Evolutionary conservation across 192 early-diverging fungal genomes (phyloP), one percentile per base, ranked within the genome.

Genomic region (Phlyctochytrium arcticum): DNA sequence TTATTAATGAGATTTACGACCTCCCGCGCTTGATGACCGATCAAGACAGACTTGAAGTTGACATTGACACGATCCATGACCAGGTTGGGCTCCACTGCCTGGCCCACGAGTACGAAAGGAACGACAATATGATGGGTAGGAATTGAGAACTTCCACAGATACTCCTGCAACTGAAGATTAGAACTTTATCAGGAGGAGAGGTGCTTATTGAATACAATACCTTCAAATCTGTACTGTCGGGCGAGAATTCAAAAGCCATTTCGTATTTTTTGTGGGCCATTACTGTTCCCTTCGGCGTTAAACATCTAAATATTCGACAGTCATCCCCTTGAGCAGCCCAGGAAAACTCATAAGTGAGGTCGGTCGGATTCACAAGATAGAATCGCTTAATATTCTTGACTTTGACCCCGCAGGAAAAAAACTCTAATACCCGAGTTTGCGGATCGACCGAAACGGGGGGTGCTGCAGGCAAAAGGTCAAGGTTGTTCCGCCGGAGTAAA

Each of bases 41-140:
- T 78, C 19, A 86, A 64, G 1, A 86, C 65, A 6, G 84, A 77
- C 48, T 79, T 86, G 69, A 86, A 86, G 53, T 82, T 86, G 23
- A 86, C 61, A 31, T 74, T 71, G 8, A 76, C 54, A 10, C 65
- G 61, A 37, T 85, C 79, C 60, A 86, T 70, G 54, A 70, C 80
- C 6, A 86, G 66, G 46, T 81, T 84, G 5, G 84, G 84, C 64
- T 86, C 84, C 8, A 72, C 9, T 3, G 79, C 77, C 42, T 76
- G 73, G 21, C 83, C 84, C 4, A 86, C 79, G 29, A 86, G 58
- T 34, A 86, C 53, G 32, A 86, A 83, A 33, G 80, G 78, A 58
- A 86, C 75, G 3, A 50, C 42, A 15, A 86, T 72, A 24, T 67
- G 54, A 48, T 82, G 77, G 8, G 72, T 71, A 1, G 67, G 47